phyloP scores from a whole-genome alignment of 2,329 filamentous ascomycete species.

The Microcyclosporella mali region DNA sequence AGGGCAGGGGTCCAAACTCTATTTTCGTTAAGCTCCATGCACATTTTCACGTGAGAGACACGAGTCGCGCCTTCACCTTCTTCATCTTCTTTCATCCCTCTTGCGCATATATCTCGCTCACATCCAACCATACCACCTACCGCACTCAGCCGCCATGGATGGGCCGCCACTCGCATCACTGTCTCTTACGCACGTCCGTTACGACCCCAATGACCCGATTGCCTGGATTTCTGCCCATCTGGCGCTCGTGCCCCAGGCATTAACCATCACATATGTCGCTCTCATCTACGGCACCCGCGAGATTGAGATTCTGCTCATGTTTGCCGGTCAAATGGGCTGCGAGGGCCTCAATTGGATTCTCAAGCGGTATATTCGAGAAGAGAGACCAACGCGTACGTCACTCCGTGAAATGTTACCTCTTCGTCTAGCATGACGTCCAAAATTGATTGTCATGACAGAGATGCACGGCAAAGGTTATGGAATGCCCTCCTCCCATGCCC shows the following conservation, averaged over 20 bases:
- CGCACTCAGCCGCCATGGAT: constrained; percentile 34
- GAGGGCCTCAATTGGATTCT: constrained; percentile 85
- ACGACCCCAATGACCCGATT: constrained; percentile 80
- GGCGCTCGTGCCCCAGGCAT: constrained; percentile 83
- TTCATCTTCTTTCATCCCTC: not conserved
- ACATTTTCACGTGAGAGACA: too few relatives aligned
- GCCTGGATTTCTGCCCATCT: constrained; percentile 91
- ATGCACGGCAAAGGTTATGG: constrained; percentile 89
- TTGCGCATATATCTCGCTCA: not conserved
- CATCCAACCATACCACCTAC: not conserved
- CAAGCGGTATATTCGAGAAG: constrained; percentile 88
- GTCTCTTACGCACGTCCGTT: constrained; percentile 92
- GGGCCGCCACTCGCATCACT: constrained; percentile 70
- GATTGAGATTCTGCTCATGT: constrained; percentile 81
- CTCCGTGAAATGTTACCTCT: not conserved
- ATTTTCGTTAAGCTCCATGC: too few relatives aligned
- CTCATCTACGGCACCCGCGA: constrained; percentile 89
- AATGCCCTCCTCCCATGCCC: constrained; percentile 93
- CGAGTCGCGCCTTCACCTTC: not conserved
- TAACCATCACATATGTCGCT: constrained; percentile 84
- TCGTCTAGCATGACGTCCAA: not conserved
- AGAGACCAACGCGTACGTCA: constrained; percentile 70
- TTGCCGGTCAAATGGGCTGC: constrained; percentile 83
- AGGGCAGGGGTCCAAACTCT: too few relatives aligned
- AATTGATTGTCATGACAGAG: constrained; percentile 36